Percentiles rank a stretch among this genome's conserved stretches.
These are phyloP conservation scores for Recurvomyces mirabilis DNA, from an alignment of 495 filamentous ascomycete species.

Conservation along the genomic window DNA sequence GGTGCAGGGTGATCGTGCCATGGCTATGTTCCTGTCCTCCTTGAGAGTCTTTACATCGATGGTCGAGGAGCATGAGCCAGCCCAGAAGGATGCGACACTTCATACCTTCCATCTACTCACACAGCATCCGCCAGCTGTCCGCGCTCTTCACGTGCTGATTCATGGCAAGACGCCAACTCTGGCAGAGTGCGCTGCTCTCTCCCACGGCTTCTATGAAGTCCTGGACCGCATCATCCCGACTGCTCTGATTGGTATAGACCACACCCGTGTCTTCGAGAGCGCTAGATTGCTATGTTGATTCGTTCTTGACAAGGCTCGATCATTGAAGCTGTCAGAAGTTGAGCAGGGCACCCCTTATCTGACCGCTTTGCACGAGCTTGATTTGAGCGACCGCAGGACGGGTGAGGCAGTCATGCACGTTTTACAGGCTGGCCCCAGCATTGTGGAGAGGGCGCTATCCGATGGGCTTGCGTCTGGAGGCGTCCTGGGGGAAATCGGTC, in stretches of 20 bases:
- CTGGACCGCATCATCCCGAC: slow-evolving; percentile 25
- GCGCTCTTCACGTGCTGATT: slow-evolving; percentile 26
- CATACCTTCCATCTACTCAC: slow-evolving; percentile 24
- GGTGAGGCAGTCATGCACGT: slow-evolving; percentile 22
- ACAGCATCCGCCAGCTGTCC: slow-evolving; percentile 24
- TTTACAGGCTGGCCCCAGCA: slow-evolving; percentile 21
- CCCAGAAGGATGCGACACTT: slow-evolving; percentile 26
- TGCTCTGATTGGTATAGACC: slow-evolving; percentile 18
- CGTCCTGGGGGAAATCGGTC: neutral
- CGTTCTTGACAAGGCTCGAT: slow-evolving; percentile 26
- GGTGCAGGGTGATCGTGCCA: slow-evolving; percentile 24
- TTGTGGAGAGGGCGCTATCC: slow-evolving; percentile 22
- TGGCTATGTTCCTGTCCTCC: slow-evolving; percentile 27
- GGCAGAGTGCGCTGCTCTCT: slow-evolving; percentile 22
- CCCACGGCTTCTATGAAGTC: slow-evolving; percentile 21
- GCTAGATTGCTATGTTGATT: slow-evolving; percentile 27
- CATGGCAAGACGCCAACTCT: slow-evolving; percentile 20
- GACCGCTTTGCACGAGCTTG: slow-evolving; percentile 20
- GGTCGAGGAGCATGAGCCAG: slow-evolving; percentile 18
- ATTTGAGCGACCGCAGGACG: slow-evolving; percentile 24
- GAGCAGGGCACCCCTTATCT: slow-evolving; percentile 16
- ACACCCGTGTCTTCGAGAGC: slow-evolving; percentile 24
- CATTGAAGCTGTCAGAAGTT: slow-evolving; percentile 20
- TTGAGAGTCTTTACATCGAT: slow-evolving; percentile 24
- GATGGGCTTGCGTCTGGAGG: slow-evolving; percentile 2